phyloP scores from a whole-genome alignment of 1,284 basidiomycete genomes.

The Volvariella volvacea region DNA sequence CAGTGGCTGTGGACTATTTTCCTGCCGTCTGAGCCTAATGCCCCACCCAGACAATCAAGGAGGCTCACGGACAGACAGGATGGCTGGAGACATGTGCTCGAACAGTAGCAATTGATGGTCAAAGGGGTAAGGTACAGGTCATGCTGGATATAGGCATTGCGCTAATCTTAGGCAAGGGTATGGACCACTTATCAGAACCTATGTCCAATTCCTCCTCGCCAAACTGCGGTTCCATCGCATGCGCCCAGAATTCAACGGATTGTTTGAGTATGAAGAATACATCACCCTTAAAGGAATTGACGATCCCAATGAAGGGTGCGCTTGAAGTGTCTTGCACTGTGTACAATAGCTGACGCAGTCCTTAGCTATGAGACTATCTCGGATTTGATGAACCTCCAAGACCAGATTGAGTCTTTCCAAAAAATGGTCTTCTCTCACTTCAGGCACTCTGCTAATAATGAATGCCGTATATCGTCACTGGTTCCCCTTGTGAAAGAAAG shows the following conservation, averaged over 20 bases:
- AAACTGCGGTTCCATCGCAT: conserved; percentile 93
- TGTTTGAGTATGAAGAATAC: conserved; percentile 97
- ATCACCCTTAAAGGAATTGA: conserved; percentile 93
- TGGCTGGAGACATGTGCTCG: conserved; percentile 95
- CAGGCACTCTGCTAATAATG: conserved; percentile 85
- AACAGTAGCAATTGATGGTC: conserved; percentile 76
- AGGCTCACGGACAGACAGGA: conserved; percentile 91
- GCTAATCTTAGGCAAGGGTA: conserved; percentile 63
- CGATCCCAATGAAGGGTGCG: conserved; percentile 95
- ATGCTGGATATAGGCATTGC: conserved; percentile 3
- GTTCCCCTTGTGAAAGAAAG: conserved; percentile 96
- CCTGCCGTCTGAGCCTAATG: conserved; percentile 7
- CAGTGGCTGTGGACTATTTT: conserved; percentile 15
- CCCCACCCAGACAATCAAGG: conserved; percentile 74
- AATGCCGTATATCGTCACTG: conserved; percentile 89
- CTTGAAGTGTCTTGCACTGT: conserved; percentile 4
- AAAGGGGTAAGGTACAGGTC: conserved; percentile 49
- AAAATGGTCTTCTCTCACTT: conserved; percentile 94
- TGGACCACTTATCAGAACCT: conserved; percentile 85
- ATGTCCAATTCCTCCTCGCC: conserved; percentile 91
- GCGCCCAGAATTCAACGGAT: conserved; percentile 91
- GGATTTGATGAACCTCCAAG: conserved; percentile 93
- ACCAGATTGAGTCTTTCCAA: conserved; percentile 96
- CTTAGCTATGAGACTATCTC: conserved; percentile 90
- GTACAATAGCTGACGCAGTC: conserved; percentile 1